These are phyloP conservation scores for Penicillium paneum DNA, from an alignment of 2,329 filamentous ascomycete species.

Conservation along the genomic window DNA sequence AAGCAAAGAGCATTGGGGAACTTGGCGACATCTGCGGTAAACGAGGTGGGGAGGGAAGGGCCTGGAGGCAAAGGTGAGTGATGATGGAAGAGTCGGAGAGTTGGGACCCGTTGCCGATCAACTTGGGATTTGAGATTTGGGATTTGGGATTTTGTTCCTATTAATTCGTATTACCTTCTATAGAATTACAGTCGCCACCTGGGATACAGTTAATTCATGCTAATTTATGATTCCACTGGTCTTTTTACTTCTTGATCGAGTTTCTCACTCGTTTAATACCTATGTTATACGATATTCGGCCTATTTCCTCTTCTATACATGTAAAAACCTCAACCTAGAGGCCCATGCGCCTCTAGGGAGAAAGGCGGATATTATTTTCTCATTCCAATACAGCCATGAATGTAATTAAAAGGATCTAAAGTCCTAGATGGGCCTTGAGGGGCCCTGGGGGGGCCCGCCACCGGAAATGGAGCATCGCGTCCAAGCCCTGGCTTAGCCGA, in stretches of 20 bases:
- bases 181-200: neutral
- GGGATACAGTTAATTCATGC: neutral
- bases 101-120: slow-evolving; percentile 19
- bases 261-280: neutral
- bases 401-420: neutral
- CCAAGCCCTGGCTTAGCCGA: slow-evolving; percentile 10
- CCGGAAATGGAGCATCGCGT: slow-evolving; percentile 2
- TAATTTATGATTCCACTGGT: neutral
- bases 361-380: neutral
- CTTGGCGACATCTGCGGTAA: slow-evolving; percentile 13
- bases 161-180: neutral
- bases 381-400: slow-evolving; percentile 2
- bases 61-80: slow-evolving; percentile 9
- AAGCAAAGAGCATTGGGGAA: slow-evolving; percentile 11
- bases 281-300: neutral
- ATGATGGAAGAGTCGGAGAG: slow-evolving; percentile 25
- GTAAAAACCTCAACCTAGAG: neutral
- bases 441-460: neutral
- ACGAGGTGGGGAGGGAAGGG: slow-evolving; percentile 1
- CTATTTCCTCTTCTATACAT: neutral
- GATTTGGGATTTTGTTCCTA: neutral
- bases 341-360: neutral
- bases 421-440: neutral
- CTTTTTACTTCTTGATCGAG: neutral
- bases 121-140: neutral